These are phyloP conservation scores for Periconia macrospinosa DNA, from an alignment of 2,329 filamentous ascomycete species.

Conservation along the genomic window DNA sequence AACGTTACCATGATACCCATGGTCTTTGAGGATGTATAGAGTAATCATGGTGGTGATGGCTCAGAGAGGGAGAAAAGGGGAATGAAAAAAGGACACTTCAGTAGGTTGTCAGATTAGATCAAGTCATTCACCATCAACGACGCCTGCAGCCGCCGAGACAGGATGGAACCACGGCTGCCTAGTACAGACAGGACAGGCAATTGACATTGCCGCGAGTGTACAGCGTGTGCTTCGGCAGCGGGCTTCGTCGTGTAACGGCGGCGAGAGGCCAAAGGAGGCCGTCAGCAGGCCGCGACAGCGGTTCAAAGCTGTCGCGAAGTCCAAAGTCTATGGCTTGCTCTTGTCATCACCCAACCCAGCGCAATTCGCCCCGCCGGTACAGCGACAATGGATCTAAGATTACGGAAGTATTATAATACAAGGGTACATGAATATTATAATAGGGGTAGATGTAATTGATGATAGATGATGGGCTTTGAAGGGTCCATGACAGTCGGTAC, in stretches of 20 bases:
- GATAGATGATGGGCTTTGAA: too few relatives aligned
- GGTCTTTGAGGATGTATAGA: neutral
- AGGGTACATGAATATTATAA: neutral
- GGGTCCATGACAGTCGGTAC: neutral
- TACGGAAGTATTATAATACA: neutral
- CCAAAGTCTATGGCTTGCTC: conserved; percentile 33
- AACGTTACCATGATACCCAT: neutral
- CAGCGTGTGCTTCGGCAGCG: conserved; percentile 10
- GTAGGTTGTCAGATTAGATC: conserved; percentile 62
- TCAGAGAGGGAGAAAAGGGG: neutral
- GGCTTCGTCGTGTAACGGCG: conserved; percentile 29
- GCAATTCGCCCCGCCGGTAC: neutral
- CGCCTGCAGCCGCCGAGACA: conserved; percentile 16
- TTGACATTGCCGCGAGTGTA: conserved; percentile 20
- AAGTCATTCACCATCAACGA: conserved; percentile 60
- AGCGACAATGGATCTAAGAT: neutral
- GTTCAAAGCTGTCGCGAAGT: conserved; percentile 8
- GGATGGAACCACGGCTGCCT: conserved; percentile 22
- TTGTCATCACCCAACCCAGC: conserved; percentile 37
- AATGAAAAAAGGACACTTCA: neutral
- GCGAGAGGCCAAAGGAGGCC: conserved; percentile 3
- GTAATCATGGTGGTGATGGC: neutral
- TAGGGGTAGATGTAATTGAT: neutral
- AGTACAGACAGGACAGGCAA: conserved; percentile 17
- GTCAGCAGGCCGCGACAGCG: conserved; percentile 11